A percentile compares a stretch with the other conserved stretches of the same genome.
These are phyloP conservation scores for Boletus reticuloceps DNA, from an alignment of 768 basidiomycete species.

Conservation along the genomic window DNA sequence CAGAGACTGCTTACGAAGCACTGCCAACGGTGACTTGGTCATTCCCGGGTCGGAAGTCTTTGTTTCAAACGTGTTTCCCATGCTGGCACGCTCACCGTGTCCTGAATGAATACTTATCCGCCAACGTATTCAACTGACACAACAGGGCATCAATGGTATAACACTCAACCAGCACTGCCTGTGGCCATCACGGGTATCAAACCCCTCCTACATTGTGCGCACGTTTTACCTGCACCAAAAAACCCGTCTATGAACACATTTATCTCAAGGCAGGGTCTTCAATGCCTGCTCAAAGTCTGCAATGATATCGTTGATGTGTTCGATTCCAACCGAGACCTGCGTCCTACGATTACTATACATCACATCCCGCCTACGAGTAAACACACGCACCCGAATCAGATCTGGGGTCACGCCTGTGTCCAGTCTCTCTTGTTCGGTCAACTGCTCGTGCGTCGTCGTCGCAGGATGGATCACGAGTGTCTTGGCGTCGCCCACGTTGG, in stretches of 20 bases:
- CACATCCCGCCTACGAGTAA: neutral
- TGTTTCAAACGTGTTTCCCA: too few species aligned
- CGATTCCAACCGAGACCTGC: conserved; percentile 46
- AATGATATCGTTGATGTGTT: conserved; percentile 45
- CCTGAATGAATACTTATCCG: too few species aligned
- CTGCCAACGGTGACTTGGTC: too few species aligned
- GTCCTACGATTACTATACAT: neutral
- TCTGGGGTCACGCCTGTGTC: conserved; percentile 53
- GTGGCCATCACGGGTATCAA: neutral
- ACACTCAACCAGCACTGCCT: neutral
- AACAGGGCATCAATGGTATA: too few species aligned
- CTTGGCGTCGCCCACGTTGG: conserved; percentile 69
- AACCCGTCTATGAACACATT: neutral
- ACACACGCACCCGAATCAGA: conserved; percentile 48
- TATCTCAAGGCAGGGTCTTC: conserved; percentile 15
- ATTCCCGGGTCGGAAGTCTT: too few species aligned
- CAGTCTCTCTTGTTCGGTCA: conserved; percentile 46
- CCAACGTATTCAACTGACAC: too few species aligned
- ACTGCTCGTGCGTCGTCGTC: conserved; percentile 59
- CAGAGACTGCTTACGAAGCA: too few species aligned
- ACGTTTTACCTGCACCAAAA: neutral
- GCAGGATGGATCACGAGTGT: conserved; percentile 61
- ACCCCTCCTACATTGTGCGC: neutral
- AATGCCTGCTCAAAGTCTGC: conserved; percentile 45
- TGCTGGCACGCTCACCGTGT: too few species aligned